Conservation (phyloP, 768 basidiomycete species). For the Suillus bovinus region DNA sequence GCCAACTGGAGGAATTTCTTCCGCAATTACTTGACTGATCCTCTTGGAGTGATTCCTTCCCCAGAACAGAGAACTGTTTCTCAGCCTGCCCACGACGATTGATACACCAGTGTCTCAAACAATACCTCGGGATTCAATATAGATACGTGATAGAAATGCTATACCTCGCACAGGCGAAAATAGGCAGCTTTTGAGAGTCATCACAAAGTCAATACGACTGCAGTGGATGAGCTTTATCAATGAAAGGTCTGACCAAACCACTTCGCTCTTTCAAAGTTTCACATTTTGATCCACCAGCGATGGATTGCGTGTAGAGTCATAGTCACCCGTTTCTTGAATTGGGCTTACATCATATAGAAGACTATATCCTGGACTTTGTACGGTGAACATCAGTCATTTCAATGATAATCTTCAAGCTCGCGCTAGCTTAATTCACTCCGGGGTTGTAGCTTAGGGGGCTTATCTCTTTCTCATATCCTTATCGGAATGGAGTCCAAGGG, state of each 20-base stretch:
- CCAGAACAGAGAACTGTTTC: constrained; percentile 38
- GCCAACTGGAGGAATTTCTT: constrained; percentile 77
- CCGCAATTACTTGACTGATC: constrained; percentile 60
- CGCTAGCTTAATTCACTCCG: no score
- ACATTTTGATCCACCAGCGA: not conserved
- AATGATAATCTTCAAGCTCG: no score
- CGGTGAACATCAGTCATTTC: no score
- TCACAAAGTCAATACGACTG: not conserved
- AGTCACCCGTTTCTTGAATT: not conserved
- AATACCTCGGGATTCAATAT: not conserved
- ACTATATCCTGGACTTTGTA: not conserved
- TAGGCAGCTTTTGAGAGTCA: not conserved
- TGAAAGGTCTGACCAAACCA: not conserved
- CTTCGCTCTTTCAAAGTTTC: not conserved
- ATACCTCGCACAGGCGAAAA: not conserved
- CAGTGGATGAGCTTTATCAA: not conserved
- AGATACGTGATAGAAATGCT: not conserved
- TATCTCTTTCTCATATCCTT: no score
- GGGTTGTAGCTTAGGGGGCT: no score
- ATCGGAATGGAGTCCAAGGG: no score
- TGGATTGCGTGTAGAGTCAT: not conserved
- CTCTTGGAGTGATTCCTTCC: constrained; percentile 45
- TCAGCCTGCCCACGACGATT: constrained; percentile 20
- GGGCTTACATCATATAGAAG: not conserved
- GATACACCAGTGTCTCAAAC: not conserved